Evolutionary conservation across 2,329 filamentous ascomycete species (phyloP), one percentile per base, ranked within the genome.

Genomic region (Pseudogymnoascus sp.): DNA sequence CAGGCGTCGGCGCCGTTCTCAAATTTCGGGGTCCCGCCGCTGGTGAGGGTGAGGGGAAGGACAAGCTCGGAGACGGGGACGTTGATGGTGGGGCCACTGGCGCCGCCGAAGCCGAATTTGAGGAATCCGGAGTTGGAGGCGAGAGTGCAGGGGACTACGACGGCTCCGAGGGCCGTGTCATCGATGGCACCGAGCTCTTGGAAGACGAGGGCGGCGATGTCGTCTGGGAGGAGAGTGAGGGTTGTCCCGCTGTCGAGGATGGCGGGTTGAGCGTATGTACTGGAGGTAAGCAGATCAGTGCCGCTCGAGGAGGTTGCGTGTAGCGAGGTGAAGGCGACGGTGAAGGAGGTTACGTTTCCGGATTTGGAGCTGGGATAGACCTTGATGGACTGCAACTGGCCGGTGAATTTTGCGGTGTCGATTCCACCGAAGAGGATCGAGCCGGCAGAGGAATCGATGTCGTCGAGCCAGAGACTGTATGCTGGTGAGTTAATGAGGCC

Each of bases 191-290:
- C 78, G 6, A 85, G 64, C 68, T 77, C 71, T 61, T 73, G 64
- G 70, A 76, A 77, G 36, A 86, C 75, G 34, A 73, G 68, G 28
- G 74, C 66, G 64, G 84, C 81, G 64, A 89, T 73, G 34, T 77
- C 70, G 64, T 83, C 76, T 2, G 89, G 89, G 1, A 91, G 79
- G 66, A 87, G 84, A 73, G 83, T 88, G 63, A 89, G 76, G 44
- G 84, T 88, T 66, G 84, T 87, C 63, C 89, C 89, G 12, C 84
- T 87, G 74, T 89, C 87, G 25, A 89, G 79, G 60, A 86, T 79
- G 31, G 83, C 79, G 28, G 78, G 73, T 7, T 78, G 72, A 0
- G 85, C 74, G 40, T 75, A 75, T 64, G 69, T 67, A 8, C 63
- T 21, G 3, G 70, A 60, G 4, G 71, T 73, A 28, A 74, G 63